Evolutionary conservation across 257 asterid species (phyloP), one percentile per base, ranked within the genome.

Genomic region (Plantago ovata): DNA sequence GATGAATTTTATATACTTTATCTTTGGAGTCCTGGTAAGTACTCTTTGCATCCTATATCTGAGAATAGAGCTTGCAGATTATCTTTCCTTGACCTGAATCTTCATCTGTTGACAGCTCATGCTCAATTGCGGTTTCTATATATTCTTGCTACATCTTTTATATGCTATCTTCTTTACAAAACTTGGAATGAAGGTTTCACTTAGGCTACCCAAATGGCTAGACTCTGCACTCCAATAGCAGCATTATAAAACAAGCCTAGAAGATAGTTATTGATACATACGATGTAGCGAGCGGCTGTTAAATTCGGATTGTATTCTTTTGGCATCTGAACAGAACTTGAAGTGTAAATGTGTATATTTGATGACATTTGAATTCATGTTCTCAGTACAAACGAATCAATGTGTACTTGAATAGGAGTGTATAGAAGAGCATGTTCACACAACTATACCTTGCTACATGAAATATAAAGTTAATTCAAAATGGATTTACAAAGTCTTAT

Each of bases 191-290:
- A 93, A 89, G 76, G 53, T 74, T 57, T 76, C 84, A 19, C 79
- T 93, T 61, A 72, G 79, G 56, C 73, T 89, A 60, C 98, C 98
- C 8, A 81, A 79, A 65, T 89, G 98, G 98, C 77, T 89, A 7
- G 86, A 76, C 40, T 69, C 79, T 61, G 89, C 91, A 38, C 81
- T 87, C 39, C 78, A 68, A 36, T 2, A 24, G 0, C 15, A 1
- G 4, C 13, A 18, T 14, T 43, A 2, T 43, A 13, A 7, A 1
- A 16, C 48, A 1, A 1, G 48, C n/a, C 7, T 28, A 28, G 36
- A 28, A 28, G 36, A 28, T 28, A 28, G 36, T 28, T 28, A 8
- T 8, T 28, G 36, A 28, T 28, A 28, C 36, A 4, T 28, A 28
- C 36, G 7, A 28, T 28, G 3, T 8, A 28, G 36, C n/a, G n/a